Base-by-base conservation (phyloP, 1,284 basidiomycete species). In the Boletellus deceptivus region DNA sequence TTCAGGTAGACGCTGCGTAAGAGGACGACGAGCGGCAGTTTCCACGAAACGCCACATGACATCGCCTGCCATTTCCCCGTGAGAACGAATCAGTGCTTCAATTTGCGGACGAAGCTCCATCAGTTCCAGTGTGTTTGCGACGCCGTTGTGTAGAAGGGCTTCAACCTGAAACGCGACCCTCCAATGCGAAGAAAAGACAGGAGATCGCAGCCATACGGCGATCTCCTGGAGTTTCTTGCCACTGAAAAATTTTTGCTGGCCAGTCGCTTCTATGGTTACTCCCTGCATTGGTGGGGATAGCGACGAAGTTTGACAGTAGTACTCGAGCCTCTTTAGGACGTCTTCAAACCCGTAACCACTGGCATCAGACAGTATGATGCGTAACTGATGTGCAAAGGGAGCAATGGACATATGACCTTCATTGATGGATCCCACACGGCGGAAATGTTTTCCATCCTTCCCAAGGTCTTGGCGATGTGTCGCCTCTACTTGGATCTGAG, bases 111-210 rank as follows among this genome's bases (percentile, higher is more conserved):
- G 60, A 36, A 88, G 69, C 13, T 64, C 55, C n/a, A 70, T 60
- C 3, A 86, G 50, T 43, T 88, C 83, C 7, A 69, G 64, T 0
- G 84, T 80, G 53, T 81, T 79, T 35, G 88, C 68, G 9, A 78
- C 65, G 0, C 77, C 75, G 54, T 84, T 85, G 35, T 73, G 79
- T 8, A 89, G 61, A 14, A 89, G 70, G 0, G 79, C 76, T 61
- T 86, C 86, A 33, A 89, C 68, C 63, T 90, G 87, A 59, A 89
- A 89, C 2, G 82, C 82, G 39, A 87, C 73, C 4, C 72, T 63
- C 83, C 85, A 88, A n/a, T 67, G 54, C 9, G 55, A 50, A 34
- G 44, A n/a, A 34, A 67, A 46, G 59, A 73, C 65, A 38, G 80
- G 73, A 14, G 64, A 63, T 17, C 67, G 60, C 34, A 85, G 58